A percentile compares a stretch with the other conserved stretches of the same genome.
Evolutionary conservation across 805 yeast genomes (phyloP).

Genomic region (Danielia reshetovae): DNA sequence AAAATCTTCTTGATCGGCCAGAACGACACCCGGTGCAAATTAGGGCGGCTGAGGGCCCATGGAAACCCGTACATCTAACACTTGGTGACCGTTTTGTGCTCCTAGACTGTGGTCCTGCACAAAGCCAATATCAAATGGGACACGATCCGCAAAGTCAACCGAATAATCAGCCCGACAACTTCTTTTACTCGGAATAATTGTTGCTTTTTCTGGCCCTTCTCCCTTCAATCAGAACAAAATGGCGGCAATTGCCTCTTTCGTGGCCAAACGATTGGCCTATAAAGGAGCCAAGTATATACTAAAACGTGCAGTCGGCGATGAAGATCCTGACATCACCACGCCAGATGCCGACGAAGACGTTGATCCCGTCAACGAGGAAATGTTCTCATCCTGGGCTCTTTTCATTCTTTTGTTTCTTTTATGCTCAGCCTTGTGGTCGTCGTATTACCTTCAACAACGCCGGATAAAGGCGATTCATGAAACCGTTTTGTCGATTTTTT

Average conservation of each 20-base stretch:
- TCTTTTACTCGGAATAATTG: too few relatives aligned
- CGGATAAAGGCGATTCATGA: slow-evolving; percentile 96
- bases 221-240: neutral
- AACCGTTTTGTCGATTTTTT: slow-evolving; percentile 91
- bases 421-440: slow-evolving; percentile 90
- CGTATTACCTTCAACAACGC: slow-evolving; percentile 86
- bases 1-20: too few relatives aligned
- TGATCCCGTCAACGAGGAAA: slow-evolving; percentile 90
- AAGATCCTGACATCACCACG: slow-evolving; percentile 33
- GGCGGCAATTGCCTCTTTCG: slow-evolving; percentile 9
- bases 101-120: too few relatives aligned
- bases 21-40: too few relatives aligned
- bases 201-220: too few relatives aligned
- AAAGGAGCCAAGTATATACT: slow-evolving; percentile 23
- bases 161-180: too few relatives aligned
- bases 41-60: too few relatives aligned
- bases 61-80: too few relatives aligned
- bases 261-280: slow-evolving; percentile 25
- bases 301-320: slow-evolving; percentile 29
- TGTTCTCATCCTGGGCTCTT: slow-evolving; percentile 95
- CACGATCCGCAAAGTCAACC: too few relatives aligned
- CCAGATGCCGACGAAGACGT: slow-evolving; percentile 59
- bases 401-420: slow-evolving; percentile 78
- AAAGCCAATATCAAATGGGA: too few relatives aligned
- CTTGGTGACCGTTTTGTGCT: too few relatives aligned